phyloP scores from a whole-genome alignment of 805 yeast species.

The Starmerella cellae region DNA sequence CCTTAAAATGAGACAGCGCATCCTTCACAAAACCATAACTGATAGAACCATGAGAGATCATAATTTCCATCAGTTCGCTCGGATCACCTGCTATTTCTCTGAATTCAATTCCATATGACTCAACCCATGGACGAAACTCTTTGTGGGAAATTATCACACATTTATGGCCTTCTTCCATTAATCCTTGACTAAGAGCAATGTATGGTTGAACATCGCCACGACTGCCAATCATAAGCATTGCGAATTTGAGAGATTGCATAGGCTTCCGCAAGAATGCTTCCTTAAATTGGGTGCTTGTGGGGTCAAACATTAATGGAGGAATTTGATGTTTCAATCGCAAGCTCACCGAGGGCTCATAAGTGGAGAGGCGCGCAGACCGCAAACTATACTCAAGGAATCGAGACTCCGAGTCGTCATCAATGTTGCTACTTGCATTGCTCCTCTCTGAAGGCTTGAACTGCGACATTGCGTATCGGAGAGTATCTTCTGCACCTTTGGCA shows the following conservation, averaged over 20 bases:
- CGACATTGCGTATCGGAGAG: slow-evolving; percentile 27
- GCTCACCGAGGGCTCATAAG: slow-evolving; percentile 17
- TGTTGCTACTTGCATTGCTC: background rate
- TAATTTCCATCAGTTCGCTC: slow-evolving; percentile 75
- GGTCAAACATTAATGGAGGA: slow-evolving; percentile 23
- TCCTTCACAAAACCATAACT: slow-evolving; percentile 72
- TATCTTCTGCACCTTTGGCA: slow-evolving; percentile 3
- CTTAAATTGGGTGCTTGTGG: slow-evolving; percentile 11
- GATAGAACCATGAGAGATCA: slow-evolving; percentile 83
- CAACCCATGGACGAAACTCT: slow-evolving; percentile 71
- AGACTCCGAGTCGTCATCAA: slow-evolving; percentile 4
- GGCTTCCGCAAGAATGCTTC: slow-evolving; percentile 35
- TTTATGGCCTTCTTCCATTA: slow-evolving; percentile 65
- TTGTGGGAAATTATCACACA: slow-evolving; percentile 76
- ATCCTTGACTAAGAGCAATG: slow-evolving; percentile 73
- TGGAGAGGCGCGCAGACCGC: slow-evolving; percentile 18
- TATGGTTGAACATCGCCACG: slow-evolving; percentile 97
- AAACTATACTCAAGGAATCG: slow-evolving; percentile 14
- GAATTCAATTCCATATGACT: slow-evolving; percentile 51
- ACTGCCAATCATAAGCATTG: slow-evolving; percentile 79
- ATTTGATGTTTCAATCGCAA: slow-evolving; percentile 8
- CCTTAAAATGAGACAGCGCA: slow-evolving; percentile 63
- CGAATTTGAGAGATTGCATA: slow-evolving; percentile 41
- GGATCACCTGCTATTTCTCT: slow-evolving; percentile 83
- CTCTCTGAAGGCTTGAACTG: background rate